These are phyloP conservation scores for Bifiguratus adelaidae DNA, from an alignment of 192 early-diverging fungal species.

Conservation along the genomic window DNA sequence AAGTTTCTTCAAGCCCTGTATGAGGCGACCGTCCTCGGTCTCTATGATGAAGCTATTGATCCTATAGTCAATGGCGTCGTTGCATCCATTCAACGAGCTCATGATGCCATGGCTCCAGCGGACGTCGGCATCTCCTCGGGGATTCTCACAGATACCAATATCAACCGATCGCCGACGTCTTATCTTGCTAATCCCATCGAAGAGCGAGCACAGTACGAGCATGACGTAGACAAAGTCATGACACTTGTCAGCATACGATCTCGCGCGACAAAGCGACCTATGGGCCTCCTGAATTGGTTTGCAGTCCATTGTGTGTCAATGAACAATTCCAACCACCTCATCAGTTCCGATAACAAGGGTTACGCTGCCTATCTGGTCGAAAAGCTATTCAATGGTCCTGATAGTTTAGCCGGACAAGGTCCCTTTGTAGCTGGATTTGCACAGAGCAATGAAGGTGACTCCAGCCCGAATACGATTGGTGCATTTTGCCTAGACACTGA, in stretches of 20 bases:
- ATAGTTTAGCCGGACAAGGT: slow-evolving; percentile 7
- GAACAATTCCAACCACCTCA: slow-evolving; percentile 13
- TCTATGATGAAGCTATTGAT: slow-evolving; percentile 11
- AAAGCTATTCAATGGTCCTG: slow-evolving; percentile 7
- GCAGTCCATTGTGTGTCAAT: slow-evolving; percentile 19
- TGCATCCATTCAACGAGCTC: slow-evolving; percentile 11
- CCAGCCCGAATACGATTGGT: slow-evolving; percentile 18
- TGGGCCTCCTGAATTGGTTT: no score
- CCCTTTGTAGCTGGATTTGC: slow-evolving; percentile 17
- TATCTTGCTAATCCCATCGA: slow-evolving; percentile 16
- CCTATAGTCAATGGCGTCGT: slow-evolving; percentile 13
- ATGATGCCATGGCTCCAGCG: slow-evolving; percentile 9
- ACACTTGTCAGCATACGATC: no score
- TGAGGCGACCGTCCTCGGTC: slow-evolving; percentile 13
- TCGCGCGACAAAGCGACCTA: no score
- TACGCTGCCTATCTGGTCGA: slow-evolving; percentile 15
- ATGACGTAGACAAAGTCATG: slow-evolving; percentile 19
- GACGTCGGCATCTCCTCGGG: slow-evolving; percentile 2
- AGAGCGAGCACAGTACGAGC: slow-evolving; percentile 10
- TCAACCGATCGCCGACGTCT: slow-evolving; percentile 13
- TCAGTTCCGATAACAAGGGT: slow-evolving; percentile 23
- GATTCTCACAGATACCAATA: slow-evolving; percentile 13
- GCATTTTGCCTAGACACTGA: slow-evolving; percentile 16
- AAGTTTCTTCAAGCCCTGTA: slow-evolving; percentile 7
- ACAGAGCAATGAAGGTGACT: slow-evolving; percentile 16